Evolutionary conservation across 345 rosid species (phyloP).

Genomic region (Abelmoschus esculentus): DNA sequence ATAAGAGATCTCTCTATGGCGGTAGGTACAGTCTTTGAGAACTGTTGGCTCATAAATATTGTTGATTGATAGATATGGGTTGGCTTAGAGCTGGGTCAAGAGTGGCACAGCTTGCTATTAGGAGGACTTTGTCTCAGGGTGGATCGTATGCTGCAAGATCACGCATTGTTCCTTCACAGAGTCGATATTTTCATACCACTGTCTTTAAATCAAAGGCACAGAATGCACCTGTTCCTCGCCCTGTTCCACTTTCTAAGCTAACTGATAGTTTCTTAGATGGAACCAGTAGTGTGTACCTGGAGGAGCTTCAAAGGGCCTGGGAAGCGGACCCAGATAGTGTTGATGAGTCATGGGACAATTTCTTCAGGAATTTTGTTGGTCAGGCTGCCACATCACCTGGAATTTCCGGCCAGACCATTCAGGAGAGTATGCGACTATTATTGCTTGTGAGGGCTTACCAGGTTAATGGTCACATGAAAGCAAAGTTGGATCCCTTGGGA

Average conservation of each 20-base stretch:
- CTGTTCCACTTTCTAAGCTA: not conserved
- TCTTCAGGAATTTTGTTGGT: slow-evolving; percentile 30
- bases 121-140: not conserved
- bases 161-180: not conserved
- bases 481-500: not conserved
- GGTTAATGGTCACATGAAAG: slow-evolving; percentile 1
- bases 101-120: not conserved
- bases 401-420: slow-evolving; percentile 25
- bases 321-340: slow-evolving; percentile 66
- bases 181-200: not conserved
- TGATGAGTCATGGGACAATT: slow-evolving; percentile 82
- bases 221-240: not conserved
- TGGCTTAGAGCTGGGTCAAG: not conserved
- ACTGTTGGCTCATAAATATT: not conserved
- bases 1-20: not conserved
- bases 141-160: not conserved
- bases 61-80: not conserved
- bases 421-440: slow-evolving; percentile 53
- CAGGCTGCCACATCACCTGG: not conserved
- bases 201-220: not conserved
- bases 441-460: not conserved
- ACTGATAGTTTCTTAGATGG: not conserved
- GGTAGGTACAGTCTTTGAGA: not conserved
- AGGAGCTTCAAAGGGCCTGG: slow-evolving; percentile 78
- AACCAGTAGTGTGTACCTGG: slow-evolving; percentile 48